phyloP scores from a whole-genome alignment of 225 moss, liverwort and hornwort genomes.

The Climacium dendroides region DNA sequence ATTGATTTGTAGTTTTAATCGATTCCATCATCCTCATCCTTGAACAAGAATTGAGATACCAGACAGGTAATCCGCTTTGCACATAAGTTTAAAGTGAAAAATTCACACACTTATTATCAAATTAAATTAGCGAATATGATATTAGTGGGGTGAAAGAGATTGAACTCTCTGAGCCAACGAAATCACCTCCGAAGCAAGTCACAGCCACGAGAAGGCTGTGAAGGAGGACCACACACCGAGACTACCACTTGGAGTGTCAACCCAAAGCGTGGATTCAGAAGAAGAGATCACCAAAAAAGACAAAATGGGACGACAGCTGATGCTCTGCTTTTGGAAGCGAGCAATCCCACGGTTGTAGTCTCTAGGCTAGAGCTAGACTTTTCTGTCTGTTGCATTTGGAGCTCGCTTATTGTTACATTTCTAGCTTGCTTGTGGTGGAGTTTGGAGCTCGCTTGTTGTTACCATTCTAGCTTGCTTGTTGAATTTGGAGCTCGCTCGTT shows the following conservation, averaged over 20 bases:
- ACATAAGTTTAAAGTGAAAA: not conserved
- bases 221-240: constrained; percentile 4
- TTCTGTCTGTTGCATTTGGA: not conserved
- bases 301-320: not conserved
- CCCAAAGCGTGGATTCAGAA: not conserved
- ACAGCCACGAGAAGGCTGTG: not conserved
- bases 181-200: not conserved
- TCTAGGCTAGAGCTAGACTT: not conserved
- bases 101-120: not conserved
- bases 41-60: not conserved
- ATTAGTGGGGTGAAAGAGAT: not conserved
- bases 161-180: not conserved
- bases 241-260: not conserved
- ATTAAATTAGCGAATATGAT: not conserved
- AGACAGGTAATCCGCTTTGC: not conserved
- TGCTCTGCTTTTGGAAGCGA: not conserved
- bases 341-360: not conserved
- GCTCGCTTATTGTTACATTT: not conserved
- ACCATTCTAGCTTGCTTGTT: not conserved
- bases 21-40: not conserved
- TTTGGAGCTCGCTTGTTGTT: not conserved
- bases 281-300: not conserved
- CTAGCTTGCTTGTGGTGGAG: not conserved
- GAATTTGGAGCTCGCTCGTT: not conserved
- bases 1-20: not conserved